Base-by-base conservation (phyloP, 768 basidiomycete species). In the Mrakia blollopis region DNA sequence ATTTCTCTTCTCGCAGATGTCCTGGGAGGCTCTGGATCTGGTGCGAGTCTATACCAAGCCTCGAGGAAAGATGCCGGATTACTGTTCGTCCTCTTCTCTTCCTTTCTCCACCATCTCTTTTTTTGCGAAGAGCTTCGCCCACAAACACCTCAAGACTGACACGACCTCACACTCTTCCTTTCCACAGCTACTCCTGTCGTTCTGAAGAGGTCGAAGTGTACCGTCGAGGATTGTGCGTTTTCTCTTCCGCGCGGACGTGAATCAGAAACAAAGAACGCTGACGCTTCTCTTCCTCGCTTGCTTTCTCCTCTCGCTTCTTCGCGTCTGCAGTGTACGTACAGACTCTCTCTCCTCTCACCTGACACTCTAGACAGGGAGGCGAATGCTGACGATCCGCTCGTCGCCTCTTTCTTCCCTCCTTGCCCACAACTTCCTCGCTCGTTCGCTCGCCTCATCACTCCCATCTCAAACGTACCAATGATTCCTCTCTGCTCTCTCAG, bases 41-140 rank as follows among this genome's bases (percentile, higher is more conserved):
- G 93, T 97, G 68, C 91, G 97, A 76, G 91, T 94, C 76, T 87
- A 99, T 85, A 98, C 97, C 16, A 96, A 96, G 83, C 97, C 97
- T 7, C 90, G 93, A 69, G 95, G 95, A 9, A 87, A 90, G 71
- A 85, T 90, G 44, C 97, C 97, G 25, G 97, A 99, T 83, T 99
- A 98, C 83, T 87, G 88, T 3, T 84, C 89, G 25, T 69, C 8
- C 44, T 32, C 32, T 11, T 61, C 28, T 28, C 41, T 2, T 16
- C 50, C n/a, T 30, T 35, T 39, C 63, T n/a, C n/a, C n/a, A n/a
- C n/a, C 21, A 23, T 54, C 54, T 35, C 65, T 7, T 35, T 14
- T 23, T 47, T 11, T 11, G 5, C 39, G 39, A 5, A 41, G 39
- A 6, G 5, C 39, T 11, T 41, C 11, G 39, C 39, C n/a, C n/a